Evolutionary conservation across 495 filamentous ascomycete species (phyloP).

Genomic region (Elasticomyces elasticus): DNA sequence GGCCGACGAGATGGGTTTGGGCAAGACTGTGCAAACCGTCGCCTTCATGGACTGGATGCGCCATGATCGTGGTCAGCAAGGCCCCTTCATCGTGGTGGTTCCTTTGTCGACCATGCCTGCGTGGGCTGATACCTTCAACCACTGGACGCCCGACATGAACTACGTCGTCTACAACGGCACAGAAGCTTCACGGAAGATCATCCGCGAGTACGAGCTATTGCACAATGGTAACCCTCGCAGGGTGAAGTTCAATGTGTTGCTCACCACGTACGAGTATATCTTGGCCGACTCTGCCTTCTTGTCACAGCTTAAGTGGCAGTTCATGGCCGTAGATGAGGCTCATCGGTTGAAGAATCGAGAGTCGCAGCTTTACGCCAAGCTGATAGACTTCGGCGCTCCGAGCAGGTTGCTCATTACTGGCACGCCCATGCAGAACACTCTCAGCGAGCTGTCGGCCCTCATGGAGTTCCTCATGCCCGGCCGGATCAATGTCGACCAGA

Average conservation of each 20-base stretch:
- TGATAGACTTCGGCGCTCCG: conserved; percentile 74
- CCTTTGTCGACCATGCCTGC: conserved; percentile 92
- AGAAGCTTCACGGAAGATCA: conserved; percentile 65
- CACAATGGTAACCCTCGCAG: conserved; percentile 70
- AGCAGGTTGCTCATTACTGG: conserved; percentile 89
- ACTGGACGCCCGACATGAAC: conserved; percentile 93
- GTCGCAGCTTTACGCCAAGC: conserved; percentile 76
- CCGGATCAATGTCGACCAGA: conserved; percentile 71
- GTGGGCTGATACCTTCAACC: conserved; percentile 95
- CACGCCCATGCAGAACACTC: conserved; percentile 93
- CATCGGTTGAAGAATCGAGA: conserved; percentile 95
- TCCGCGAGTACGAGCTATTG: conserved; percentile 80
- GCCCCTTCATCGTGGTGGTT: conserved; percentile 90
- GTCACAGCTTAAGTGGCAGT: conserved; percentile 89
- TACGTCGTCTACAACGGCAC: conserved; percentile 94
- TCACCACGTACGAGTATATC: conserved; percentile 95
- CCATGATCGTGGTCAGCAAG: conserved; percentile 81
- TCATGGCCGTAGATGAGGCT: conserved; percentile 90
- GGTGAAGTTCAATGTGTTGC: conserved; percentile 85
- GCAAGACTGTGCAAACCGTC: conserved; percentile 97
- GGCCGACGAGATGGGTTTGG: conserved; percentile 96
- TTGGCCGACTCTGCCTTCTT: conserved; percentile 68
- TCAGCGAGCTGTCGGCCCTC: conserved; percentile 81
- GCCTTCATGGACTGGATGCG: conserved; percentile 95
- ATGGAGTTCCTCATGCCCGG: conserved; percentile 95